phyloP scores from a whole-genome alignment of 2,329 filamentous ascomycete species.

The Ophiostoma ulmi region DNA sequence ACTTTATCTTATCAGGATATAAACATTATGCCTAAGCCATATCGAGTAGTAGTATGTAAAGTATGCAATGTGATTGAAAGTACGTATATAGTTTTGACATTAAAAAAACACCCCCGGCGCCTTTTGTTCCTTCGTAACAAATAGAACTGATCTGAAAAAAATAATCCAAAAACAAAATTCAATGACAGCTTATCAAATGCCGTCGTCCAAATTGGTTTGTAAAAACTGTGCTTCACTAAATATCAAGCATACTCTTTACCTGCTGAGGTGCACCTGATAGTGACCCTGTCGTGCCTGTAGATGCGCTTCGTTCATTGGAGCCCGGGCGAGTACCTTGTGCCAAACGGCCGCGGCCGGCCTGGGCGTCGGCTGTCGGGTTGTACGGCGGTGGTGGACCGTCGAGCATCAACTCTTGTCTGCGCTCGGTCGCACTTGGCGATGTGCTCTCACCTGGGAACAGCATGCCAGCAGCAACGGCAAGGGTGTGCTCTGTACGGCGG shows the following conservation, averaged over 20 bases:
- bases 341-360: slow-evolving; percentile 29
- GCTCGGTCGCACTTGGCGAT: slow-evolving; percentile 32
- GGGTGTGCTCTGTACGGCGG: slow-evolving; percentile 42
- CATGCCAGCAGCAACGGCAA: slow-evolving; percentile 42
- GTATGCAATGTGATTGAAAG: background rate
- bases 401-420: slow-evolving; percentile 39
- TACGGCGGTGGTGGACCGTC: slow-evolving; percentile 43
- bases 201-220: background rate
- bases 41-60: background rate
- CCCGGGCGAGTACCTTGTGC: slow-evolving; percentile 29
- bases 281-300: slow-evolving; percentile 45
- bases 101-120: background rate
- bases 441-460: slow-evolving; percentile 44
- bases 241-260: slow-evolving; percentile 54
- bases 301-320: slow-evolving; percentile 41
- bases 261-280: slow-evolving; percentile 48
- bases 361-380: slow-evolving; percentile 32
- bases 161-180: background rate
- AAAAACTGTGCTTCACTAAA: slow-evolving; percentile 33
- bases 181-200: background rate
- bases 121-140: background rate
- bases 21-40: background rate
- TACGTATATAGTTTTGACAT: background rate
- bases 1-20: background rate
- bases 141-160: background rate